Base-by-base conservation (phyloP, 1,139 yeast species). In the Eremothecium cymbalariae region DNA sequence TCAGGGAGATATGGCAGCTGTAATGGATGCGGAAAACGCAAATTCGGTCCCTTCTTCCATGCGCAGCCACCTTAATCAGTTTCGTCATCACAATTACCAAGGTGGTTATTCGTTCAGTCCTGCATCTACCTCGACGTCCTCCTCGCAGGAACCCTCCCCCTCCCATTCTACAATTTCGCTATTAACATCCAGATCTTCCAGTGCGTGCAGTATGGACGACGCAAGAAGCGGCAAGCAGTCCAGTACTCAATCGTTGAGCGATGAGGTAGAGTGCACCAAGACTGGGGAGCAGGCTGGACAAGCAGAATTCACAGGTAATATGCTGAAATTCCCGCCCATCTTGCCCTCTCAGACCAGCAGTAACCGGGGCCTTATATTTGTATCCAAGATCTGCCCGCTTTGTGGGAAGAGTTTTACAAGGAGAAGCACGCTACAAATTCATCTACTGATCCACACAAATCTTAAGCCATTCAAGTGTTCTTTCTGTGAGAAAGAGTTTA, bases 401-500 rank as follows among this genome's bases (percentile, higher is more conserved):
- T 35, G 38, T 18, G 35, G 35, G 13, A 35, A 35, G 24, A 21
- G 28, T 15, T 35, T 31, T 22, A 25, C 38, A 7, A 16, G 38
- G 21, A 29, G 35, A 8, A 35, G 38, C 25, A 35, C 38, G 6
- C 16, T 35, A 23, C 36, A 35, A 17, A 35, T 33, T n/a, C 38
- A 35, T 18, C 9, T 35, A 8, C 32, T 35, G 16, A 31, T 35
- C 17, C 38, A 35, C 20, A 32, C 35, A 4, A 23, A 27, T 22
- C 35, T 24, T 25, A 27, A 23, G 9, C 38, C 38, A 8, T 35
- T 35, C 32, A 27, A 21, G 20, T 35, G 38, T 21, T 11, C 29
- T 6, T 31, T 19, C 17, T 35, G 38, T 29, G 24, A 31, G 25
- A 35, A 35, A 25, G 34, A 33, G 32, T 35, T 28, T 27, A 35